Evolutionary conservation across 805 yeast species (phyloP).

Genomic region (Starmera dryadoides): DNA sequence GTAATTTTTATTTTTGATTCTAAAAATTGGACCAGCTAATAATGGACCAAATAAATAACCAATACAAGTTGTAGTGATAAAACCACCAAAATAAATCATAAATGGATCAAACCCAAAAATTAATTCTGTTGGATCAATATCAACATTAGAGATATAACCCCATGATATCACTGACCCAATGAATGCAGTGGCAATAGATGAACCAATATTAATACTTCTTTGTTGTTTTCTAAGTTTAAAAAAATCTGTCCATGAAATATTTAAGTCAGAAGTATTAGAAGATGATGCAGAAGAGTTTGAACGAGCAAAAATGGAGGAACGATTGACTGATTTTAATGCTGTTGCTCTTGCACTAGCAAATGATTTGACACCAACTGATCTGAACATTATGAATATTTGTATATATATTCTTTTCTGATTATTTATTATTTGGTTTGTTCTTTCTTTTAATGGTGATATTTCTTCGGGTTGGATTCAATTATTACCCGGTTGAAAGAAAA

Average conservation of each 20-base stretch:
- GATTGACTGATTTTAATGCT: neutral
- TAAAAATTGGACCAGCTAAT: constrained; percentile 67
- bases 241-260: constrained; percentile 71
- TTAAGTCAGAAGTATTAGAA: neutral
- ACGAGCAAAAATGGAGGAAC: neutral
- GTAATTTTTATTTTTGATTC: constrained; percentile 38
- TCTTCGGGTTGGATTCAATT: no score
- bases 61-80: constrained; percentile 61
- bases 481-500: no score
- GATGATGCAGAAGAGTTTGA: neutral
- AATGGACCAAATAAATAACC: constrained; percentile 84
- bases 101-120: constrained; percentile 88
- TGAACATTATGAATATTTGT: neutral
- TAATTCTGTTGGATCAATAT: constrained; percentile 81
- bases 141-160: constrained; percentile 70
- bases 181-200: constrained; percentile 64
- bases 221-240: constrained; percentile 69
- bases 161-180: constrained; percentile 63
- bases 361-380: neutral
- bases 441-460: no score
- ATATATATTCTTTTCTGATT: no score
- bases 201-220: constrained; percentile 57
- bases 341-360: neutral
- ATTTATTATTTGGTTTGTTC: no score
- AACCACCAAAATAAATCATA: constrained; percentile 68